phyloP scores from a whole-genome alignment of 73 alveolate genomes.

The Tetrahymena elliotti region DNA sequence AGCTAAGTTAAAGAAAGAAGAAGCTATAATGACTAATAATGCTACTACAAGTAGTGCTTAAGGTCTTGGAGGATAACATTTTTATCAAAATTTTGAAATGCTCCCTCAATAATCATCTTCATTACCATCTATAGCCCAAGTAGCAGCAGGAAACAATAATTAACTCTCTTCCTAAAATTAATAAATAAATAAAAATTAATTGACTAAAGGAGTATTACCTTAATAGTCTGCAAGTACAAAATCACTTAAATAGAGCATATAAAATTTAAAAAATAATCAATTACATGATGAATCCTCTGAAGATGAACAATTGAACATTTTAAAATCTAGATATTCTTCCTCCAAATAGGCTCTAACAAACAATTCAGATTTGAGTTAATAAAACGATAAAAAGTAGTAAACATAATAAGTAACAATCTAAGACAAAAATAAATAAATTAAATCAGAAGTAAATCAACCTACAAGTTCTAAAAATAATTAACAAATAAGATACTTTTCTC shows the following conservation, averaged over 20 bases:
- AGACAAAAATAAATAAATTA: neutral
- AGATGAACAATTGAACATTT: neutral
- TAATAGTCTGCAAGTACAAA: neutral
- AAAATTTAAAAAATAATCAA: neutral
- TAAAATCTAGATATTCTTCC: neutral
- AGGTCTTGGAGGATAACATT: neutral
- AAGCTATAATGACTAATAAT: neutral
- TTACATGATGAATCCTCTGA: neutral
- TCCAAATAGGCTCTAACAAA: neutral
- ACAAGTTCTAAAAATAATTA: neutral
- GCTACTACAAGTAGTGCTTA: neutral
- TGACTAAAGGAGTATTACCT: neutral
- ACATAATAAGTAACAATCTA: neutral
- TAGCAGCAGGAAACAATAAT: neutral
- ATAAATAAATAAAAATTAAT: neutral
- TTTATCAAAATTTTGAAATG: neutral
- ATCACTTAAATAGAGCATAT: neutral
- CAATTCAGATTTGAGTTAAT: neutral
- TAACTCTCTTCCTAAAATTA: neutral
- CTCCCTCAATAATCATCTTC: neutral
- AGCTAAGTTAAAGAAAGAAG: neutral
- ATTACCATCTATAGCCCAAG: neutral
- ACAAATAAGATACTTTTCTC: neutral
- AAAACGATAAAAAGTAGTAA: neutral
- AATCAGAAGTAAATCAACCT: neutral